Evolutionary conservation across 495 filamentous ascomycete genomes (phyloP).

Genomic region (Lophium mytilinum): DNA sequence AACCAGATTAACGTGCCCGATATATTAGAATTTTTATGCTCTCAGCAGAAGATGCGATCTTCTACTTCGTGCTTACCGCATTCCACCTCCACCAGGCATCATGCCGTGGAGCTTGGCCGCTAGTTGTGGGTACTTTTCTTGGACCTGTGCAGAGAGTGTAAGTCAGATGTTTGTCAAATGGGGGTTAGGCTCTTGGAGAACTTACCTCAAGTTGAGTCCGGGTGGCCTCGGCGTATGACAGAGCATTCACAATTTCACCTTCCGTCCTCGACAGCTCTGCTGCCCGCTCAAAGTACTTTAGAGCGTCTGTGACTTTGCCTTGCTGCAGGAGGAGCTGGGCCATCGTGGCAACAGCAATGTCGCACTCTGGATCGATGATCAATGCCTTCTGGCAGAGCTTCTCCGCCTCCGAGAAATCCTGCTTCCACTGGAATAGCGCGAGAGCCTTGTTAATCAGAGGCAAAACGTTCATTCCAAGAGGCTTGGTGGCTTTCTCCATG

Average conservation of each 20-base stretch:
- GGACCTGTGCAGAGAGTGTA: constrained; percentile 45
- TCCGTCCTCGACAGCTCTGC: constrained; percentile 94
- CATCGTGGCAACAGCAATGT: constrained; percentile 99
- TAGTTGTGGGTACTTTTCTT: constrained; percentile 96
- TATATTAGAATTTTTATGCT: background rate
- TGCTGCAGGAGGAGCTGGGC: constrained; percentile 96
- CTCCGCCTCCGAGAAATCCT: constrained; percentile 90
- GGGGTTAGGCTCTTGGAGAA: background rate
- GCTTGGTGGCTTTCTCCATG: constrained; percentile 92
- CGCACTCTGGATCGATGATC: constrained; percentile 97
- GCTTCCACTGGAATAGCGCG: constrained; percentile 95
- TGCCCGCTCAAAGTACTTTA: constrained; percentile 94
- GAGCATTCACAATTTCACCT: constrained; percentile 84
- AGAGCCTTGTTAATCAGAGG: constrained; percentile 98
- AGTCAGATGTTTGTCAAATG: background rate
- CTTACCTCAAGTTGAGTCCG: constrained; percentile 77
- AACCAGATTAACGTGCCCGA: background rate
- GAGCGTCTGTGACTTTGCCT: constrained; percentile 88
- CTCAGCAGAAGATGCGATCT: background rate
- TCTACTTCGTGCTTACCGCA: constrained; percentile 28
- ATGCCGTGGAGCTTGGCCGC: constrained; percentile 74
- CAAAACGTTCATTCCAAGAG: constrained; percentile 90
- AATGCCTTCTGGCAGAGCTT: constrained; percentile 94
- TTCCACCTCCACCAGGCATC: constrained; percentile 39
- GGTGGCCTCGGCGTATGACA: constrained; percentile 96